Base-by-base conservation (phyloP, 192 early-diverging fungal species). In the Podila minutissima region DNA sequence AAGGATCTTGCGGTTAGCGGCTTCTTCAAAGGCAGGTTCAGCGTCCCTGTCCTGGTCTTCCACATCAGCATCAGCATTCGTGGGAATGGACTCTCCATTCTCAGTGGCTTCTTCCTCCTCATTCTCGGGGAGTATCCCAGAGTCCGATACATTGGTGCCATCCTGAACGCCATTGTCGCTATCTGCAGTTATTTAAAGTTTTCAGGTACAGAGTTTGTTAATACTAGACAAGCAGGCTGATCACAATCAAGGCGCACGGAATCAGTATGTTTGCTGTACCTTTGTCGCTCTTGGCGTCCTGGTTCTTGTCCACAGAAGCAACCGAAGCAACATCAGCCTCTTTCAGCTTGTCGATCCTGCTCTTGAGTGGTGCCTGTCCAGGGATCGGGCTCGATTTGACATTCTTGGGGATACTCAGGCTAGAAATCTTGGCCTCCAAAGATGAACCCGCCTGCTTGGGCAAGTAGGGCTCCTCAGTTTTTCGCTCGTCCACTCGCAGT, bases 1-100 rank as follows among this genome's bases (percentile, higher is more conserved):
- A n/a, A 88, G 55, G 22, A 94, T 91, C 74, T 94, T 92, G 22
- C 86, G 84, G 59, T 94, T 92, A 26, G 93, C 88, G 26, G 91
- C 90, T 81, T 92, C 92, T 65, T 93, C 91, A 69, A 85, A 87
- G 5, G 84, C 75, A 17, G 82, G 72, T 62, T 88, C 85, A 9
- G 83, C 72, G 48, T 84, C 78, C 3, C 67, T 48, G 7, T 85
- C 84, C n/a, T 55, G 38, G 26, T 78, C 79, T 32, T 84, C 66
- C 41, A 75, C 59, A 48, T 70, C 60, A 10, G 48, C 68, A 64
- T 28, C 20, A 5, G 41, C 62, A 67, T 55, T 55, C 9, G 53
- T 55, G 53, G 53, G 53, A 55, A 55, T 55, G 24, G 20, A 24
- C 6, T 55, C 53, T 0, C 24, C 53, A 26, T 55, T 26, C 24